A percentile compares a stretch with the other conserved stretches of the same genome.
phyloP scores from a whole-genome alignment of 2,329 filamentous ascomycete species.

The Penicillium brevicompactum region DNA sequence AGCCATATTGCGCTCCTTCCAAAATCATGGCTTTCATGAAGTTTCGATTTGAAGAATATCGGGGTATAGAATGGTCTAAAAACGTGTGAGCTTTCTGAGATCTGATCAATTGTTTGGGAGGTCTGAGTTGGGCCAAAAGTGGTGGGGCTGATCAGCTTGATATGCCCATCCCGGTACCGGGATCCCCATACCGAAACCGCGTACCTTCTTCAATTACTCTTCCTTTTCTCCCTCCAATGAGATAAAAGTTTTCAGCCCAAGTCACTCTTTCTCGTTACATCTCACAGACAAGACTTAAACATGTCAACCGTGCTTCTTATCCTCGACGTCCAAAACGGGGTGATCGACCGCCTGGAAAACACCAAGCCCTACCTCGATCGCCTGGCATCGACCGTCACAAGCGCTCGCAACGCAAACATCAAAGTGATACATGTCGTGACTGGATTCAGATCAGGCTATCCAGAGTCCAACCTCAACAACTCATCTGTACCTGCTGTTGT shows the following conservation, averaged over 20 bases:
- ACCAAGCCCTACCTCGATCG: slow-evolving; percentile 28
- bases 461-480: slow-evolving; percentile 33
- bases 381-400: slow-evolving; percentile 18
- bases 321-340: slow-evolving; percentile 39
- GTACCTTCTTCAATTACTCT: background rate
- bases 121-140: too few species aligned
- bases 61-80: too few species aligned
- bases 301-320: slow-evolving; percentile 35
- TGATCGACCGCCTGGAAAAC: slow-evolving; percentile 25
- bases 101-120: too few species aligned
- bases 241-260: background rate
- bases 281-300: background rate
- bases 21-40: background rate
- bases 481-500: slow-evolving; percentile 17
- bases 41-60: background rate
- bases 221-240: background rate
- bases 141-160: background rate
- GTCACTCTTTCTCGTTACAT: background rate
- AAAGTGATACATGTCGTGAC: slow-evolving; percentile 38
- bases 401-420: slow-evolving; percentile 29
- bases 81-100: too few species aligned
- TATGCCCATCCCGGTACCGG: slow-evolving; percentile 7
- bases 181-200: slow-evolving; percentile 3
- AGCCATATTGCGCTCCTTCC: background rate
- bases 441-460: slow-evolving; percentile 34